phyloP scores from a whole-genome alignment of 805 yeast genomes.

The Schwanniomyces vanrijiae region DNA sequence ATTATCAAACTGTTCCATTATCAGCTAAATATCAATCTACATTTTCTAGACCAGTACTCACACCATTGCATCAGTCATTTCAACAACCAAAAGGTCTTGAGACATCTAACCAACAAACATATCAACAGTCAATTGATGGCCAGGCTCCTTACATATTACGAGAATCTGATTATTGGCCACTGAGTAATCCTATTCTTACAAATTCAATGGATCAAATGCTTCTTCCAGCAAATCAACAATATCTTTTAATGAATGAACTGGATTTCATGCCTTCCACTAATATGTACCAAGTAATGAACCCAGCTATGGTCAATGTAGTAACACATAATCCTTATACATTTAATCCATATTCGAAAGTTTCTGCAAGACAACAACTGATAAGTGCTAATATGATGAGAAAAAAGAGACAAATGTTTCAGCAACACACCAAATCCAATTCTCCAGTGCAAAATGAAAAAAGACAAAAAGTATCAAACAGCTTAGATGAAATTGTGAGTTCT shows the following conservation, averaged over 20 bases:
- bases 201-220: constrained; percentile 4
- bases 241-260: constrained; percentile 18
- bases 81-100: constrained; percentile 7
- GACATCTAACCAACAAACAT: neutral
- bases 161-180: constrained; percentile 19
- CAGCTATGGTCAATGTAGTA: constrained; percentile 7
- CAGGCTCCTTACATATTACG: constrained; percentile 4
- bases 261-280: constrained; percentile 8
- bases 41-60: constrained; percentile 13
- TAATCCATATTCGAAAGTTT: constrained; percentile 11
- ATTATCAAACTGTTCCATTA: constrained; percentile 17
- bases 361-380: constrained; percentile 31
- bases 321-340: constrained; percentile 4
- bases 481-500: constrained; percentile 11
- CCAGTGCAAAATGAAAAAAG: constrained; percentile 7
- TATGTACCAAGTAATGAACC: constrained; percentile 16
- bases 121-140: neutral
- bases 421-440: constrained; percentile 1
- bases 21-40: constrained; percentile 23
- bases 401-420: constrained; percentile 24
- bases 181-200: constrained; percentile 5
- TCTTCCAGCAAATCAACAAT: constrained; percentile 11
- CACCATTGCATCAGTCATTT: neutral
- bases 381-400: constrained; percentile 35
- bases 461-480: constrained; percentile 1